Base-by-base conservation (phyloP, 2,329 filamentous ascomycete genomes). In the Penicillium sp. region DNA sequence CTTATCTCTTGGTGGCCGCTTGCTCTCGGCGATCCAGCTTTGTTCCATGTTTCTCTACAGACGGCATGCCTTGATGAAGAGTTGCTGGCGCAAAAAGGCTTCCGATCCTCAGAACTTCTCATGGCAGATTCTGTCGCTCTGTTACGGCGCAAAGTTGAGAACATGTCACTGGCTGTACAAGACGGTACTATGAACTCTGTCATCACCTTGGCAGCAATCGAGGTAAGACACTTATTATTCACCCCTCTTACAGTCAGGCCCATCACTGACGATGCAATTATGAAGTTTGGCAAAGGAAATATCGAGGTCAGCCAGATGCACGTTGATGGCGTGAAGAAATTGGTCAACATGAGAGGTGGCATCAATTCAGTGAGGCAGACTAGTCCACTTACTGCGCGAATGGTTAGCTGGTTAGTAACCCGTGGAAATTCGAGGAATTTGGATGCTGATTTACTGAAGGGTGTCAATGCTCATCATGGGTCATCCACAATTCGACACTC, bases 1-100 rank as follows among this genome's bases (percentile, higher is more conserved):
- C 70, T 86, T 19, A 71, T 84, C 7, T 84, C 82, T 0, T 86
- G 84, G 84, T 86, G 84, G 83, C 84, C 84, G 0, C 73, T 82
- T 1, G 82, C 83, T 0, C 74, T 86, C 0, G 78, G 74, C 0
- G 83, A 86, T 54, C 81, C 83, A 0, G 82, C 82, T 5, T 63
- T 86, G 1, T 86, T 86, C 53, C 82, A 86, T 60, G 82, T 86
- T 24, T 85, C 82, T 2, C 72, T 86, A 13, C 83, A 85, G 63
- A 85, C 83, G 5, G 83, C 83, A 41, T 85, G 76, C 37, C 76
- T 85, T 0, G 82, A 86, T 56, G 77, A 84, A 29, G 83, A 86
- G 62, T 58, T 81, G 11, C 63, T 74, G 13, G 82, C 81, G 1
- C 79, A 79, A 52, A 82, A 75, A 53, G 83, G 83, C 0, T 85